These are phyloP conservation scores for Pleurotus salmoneostramineus DNA, from an alignment of 768 basidiomycete genomes.

Conservation along the genomic window DNA sequence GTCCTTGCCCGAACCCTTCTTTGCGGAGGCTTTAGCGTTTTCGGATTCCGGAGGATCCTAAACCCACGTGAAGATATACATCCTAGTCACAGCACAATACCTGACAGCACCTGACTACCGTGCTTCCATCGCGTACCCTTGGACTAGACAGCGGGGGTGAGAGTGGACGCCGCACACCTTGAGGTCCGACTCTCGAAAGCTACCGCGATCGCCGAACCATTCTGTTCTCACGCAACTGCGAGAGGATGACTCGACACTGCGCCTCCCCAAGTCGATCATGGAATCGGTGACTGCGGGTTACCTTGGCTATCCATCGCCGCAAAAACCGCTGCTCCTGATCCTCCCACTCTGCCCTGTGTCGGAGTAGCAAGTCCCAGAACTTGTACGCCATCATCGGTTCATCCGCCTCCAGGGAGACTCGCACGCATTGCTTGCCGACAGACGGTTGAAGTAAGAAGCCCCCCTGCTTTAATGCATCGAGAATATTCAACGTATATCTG, in stretches of 20 bases:
- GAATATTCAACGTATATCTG: constrained; percentile 34
- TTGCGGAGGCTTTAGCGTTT: constrained; percentile 6
- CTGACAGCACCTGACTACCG: not conserved
- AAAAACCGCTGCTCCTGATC: constrained; percentile 40
- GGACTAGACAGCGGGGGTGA: not conserved
- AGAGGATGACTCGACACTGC: constrained; percentile 23
- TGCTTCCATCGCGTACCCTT: constrained; percentile 8
- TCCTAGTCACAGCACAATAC: constrained; percentile 5
- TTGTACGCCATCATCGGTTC: constrained; percentile 51
- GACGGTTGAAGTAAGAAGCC: constrained; percentile 37
- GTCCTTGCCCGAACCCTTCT: constrained; percentile 4
- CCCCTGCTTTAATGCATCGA: constrained; percentile 31
- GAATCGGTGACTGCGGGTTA: constrained; percentile 21
- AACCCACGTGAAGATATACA: constrained; percentile 7
- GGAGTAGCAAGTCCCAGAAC: constrained; percentile 55
- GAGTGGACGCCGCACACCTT: not conserved
- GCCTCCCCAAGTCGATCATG: constrained; percentile 12
- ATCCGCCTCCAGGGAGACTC: constrained; percentile 41
- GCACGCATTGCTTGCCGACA: constrained; percentile 49
- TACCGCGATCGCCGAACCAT: constrained; percentile 6
- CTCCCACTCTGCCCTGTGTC: constrained; percentile 39
- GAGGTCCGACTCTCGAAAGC: constrained; percentile 3
- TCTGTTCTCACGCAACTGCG: constrained; percentile 21
- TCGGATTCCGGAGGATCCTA: constrained; percentile 4
- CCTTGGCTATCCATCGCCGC: constrained; percentile 36